phyloP scores from a whole-genome alignment of 208 protist species.

The Leishmania martiniquensis region DNA sequence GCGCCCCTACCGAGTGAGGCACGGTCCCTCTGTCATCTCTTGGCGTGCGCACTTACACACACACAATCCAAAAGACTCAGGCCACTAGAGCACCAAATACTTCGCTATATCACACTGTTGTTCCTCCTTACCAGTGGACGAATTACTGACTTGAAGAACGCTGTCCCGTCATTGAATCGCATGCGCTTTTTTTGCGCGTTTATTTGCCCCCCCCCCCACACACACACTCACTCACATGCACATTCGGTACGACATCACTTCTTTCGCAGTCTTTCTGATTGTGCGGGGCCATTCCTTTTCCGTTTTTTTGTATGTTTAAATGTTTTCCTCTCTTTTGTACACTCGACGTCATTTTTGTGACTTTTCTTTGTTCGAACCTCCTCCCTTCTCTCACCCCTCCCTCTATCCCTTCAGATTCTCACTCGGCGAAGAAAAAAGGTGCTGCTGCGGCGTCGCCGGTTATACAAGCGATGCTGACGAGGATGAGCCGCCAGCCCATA shows the following conservation, averaged over 20 bases:
- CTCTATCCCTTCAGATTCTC: not conserved
- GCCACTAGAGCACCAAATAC: not conserved
- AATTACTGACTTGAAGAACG: not conserved
- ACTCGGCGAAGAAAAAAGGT: not conserved
- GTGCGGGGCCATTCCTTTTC: not conserved
- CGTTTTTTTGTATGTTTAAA: not conserved
- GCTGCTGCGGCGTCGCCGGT: not conserved
- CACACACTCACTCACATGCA: not conserved
- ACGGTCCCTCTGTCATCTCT: not conserved
- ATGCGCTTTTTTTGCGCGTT: not conserved
- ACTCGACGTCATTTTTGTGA: not conserved
- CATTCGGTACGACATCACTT: not conserved
- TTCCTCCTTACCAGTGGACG: not conserved
- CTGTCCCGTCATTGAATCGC: not conserved
- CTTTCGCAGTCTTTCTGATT: not conserved
- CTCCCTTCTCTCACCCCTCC: not conserved
- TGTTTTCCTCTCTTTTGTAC: not conserved
- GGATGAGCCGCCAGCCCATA: not conserved
- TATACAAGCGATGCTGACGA: not conserved
- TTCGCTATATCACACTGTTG: not conserved
- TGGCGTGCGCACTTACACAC: not conserved
- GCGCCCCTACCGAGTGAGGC: not conserved
- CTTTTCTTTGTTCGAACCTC: not conserved
- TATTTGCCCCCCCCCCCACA: not conserved
- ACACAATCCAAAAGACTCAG: not conserved